These are phyloP conservation scores for Pseudocercospora musae DNA, from an alignment of 2,329 filamentous ascomycete genomes.

Conservation along the genomic window DNA sequence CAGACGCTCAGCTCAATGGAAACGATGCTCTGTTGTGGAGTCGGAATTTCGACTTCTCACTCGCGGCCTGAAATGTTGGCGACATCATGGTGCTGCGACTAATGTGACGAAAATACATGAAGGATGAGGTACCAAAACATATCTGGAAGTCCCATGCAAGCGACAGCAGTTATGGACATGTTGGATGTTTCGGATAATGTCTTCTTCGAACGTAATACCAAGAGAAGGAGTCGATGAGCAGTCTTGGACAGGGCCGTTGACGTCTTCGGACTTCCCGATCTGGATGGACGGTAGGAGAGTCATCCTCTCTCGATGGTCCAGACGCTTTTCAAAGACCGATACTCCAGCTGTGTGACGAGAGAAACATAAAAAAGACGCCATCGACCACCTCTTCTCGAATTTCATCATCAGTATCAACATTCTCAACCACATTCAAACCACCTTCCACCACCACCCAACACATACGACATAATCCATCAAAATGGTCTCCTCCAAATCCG, in stretches of 20 bases:
- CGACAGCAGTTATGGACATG: not conserved
- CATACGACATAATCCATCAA: not conserved
- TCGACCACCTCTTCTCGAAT: not conserved
- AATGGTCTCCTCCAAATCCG: conserved; percentile 7
- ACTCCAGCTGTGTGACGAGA: not conserved
- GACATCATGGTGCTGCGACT: not conserved
- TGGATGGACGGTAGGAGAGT: not conserved
- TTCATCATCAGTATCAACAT: not conserved
- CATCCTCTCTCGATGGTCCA: no score
- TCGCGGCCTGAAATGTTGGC: not conserved
- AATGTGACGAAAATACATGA: not conserved
- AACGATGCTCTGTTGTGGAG: no score
- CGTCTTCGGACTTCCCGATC: not conserved
- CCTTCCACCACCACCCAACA: not conserved
- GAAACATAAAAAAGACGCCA: not conserved
- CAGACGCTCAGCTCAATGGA: not conserved
- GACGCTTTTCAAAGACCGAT: no score
- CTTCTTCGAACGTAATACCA: not conserved
- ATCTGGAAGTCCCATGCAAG: not conserved
- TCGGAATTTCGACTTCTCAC: not conserved
- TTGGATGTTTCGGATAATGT: not conserved
- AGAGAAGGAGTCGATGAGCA: not conserved
- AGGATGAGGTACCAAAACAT: not conserved
- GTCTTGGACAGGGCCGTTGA: not conserved
- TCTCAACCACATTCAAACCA: not conserved